A percentile compares a stretch with the other conserved stretches of the same genome.
phyloP scores from a whole-genome alignment of 2,329 filamentous ascomycete genomes.

The Beauveria varroae region DNA sequence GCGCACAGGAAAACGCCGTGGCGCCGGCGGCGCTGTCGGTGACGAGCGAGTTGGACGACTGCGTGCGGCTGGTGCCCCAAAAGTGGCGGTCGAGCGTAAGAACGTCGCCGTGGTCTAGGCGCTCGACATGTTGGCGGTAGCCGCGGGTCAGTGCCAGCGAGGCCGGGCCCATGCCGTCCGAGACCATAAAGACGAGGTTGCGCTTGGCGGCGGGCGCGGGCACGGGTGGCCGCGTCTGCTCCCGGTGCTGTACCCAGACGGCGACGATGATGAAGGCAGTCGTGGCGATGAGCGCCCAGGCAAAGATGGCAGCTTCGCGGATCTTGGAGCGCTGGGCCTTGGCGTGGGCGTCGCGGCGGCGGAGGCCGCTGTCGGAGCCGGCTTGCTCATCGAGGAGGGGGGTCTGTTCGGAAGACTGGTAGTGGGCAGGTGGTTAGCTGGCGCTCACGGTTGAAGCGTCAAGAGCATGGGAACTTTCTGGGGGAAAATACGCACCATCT shows the following conservation, averaged over 20 bases:
- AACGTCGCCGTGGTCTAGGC: conserved; percentile 65
- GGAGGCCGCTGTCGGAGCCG: background rate
- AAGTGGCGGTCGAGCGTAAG: conserved; percentile 80
- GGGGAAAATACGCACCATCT: background rate
- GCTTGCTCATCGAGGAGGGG: conserved; percentile 6
- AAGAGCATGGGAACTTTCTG: background rate
- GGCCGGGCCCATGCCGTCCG: conserved; percentile 95
- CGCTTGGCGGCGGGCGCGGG: conserved; percentile 58
- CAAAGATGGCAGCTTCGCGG: conserved; percentile 68
- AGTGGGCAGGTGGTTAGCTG: background rate
- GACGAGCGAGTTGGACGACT: conserved; percentile 75
- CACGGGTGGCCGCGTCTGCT: conserved; percentile 32
- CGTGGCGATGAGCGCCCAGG: conserved; percentile 78
- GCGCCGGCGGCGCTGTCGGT: conserved; percentile 97
- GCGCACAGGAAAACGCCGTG: conserved; percentile 87
- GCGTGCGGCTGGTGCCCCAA: conserved; percentile 82
- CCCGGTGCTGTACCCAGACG: conserved; percentile 67
- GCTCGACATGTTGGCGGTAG: conserved; percentile 71
- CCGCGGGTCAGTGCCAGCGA: conserved; percentile 79
- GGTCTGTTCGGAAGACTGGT: conserved; percentile 7
- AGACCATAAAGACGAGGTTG: conserved; percentile 98
- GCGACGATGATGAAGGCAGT: conserved; percentile 71
- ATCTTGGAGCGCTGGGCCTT: conserved; percentile 32
- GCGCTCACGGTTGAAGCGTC: background rate
- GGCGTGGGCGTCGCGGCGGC: background rate